Base-by-base conservation (phyloP, 768 basidiomycete species). In the Mycena vulgaris region DNA sequence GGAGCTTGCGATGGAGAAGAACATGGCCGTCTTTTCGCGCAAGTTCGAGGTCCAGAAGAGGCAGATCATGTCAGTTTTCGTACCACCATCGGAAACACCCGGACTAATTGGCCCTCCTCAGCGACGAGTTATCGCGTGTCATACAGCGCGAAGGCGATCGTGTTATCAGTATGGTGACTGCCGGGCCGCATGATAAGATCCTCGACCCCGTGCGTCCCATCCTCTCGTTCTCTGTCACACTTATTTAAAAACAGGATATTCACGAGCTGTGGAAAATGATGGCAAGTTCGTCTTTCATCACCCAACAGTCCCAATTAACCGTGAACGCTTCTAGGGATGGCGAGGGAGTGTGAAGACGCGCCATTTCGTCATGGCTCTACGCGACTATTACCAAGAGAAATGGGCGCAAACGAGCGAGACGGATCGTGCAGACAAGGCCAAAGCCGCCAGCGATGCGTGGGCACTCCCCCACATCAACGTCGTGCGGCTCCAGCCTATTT, bases 221-320 rank as follows among this genome's bases (percentile, higher is more conserved):
- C 35, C 19, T 17, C 47, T 28, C 49, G 8, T 6, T 21, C 35
- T 19, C 17, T 5, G 19, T 40, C 27, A 21, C 8, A 4, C 33
- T 52, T 5, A 52, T 28, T 17, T 19, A 16, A 8, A 3, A n/a
- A 3, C 63, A 82, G 81, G 81, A 83, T 47, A 68, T 84, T 10
- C 78, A 77, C 33, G 64, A 74, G 23, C 73, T 83, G 9, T 83
- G 83, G 83, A 80, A 79, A 68, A 78, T 80, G 37, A 83, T 82
- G 83, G 82, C 81, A 53, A 13, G 27, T 62, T 11, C 27, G 25
- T 37, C 1, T 31, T 1, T 17, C 19, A 5, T 5, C 21, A 10
- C 10, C 8, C 35, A 37, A 37, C 25, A 16, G 47, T 31, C 68
- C 35, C 11, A 16, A 37, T 31, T 48, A 30, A 57, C 13, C 11